Percentiles rank a stretch among this genome's conserved stretches.
Evolutionary conservation across 176 grass and related monocot genomes (phyloP).

Genomic region (Guadua angustifolia): DNA sequence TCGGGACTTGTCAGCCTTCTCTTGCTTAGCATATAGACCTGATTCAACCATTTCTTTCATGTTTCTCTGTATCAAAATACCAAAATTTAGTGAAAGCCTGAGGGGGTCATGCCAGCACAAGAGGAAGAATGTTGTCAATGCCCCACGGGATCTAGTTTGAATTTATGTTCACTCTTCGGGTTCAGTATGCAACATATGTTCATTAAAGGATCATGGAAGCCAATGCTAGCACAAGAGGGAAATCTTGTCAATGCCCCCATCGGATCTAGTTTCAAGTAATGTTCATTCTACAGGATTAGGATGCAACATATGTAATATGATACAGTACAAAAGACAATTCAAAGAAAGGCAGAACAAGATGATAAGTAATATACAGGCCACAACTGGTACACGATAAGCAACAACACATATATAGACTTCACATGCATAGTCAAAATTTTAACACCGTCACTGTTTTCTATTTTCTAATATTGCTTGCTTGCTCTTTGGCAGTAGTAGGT

Average conservation of each 20-base stretch:
- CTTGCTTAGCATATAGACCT: slow-evolving; percentile 72
- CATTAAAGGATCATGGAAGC: background rate
- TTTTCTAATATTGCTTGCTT: background rate
- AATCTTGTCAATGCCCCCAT: background rate
- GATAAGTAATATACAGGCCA: background rate
- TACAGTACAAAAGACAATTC: background rate
- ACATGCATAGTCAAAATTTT: slow-evolving; percentile 19
- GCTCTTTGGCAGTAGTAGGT: background rate
- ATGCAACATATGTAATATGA: background rate
- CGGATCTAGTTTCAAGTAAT: background rate
- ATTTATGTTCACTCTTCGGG: background rate
- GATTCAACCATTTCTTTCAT: slow-evolving; percentile 84
- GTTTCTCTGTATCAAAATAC: slow-evolving; percentile 62
- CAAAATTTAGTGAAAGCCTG: slow-evolving; percentile 1
- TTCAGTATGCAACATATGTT: background rate
- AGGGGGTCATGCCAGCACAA: background rate
- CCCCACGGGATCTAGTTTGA: background rate
- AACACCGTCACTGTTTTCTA: background rate
- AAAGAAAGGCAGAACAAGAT: slow-evolving; percentile 10
- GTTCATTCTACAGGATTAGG: background rate
- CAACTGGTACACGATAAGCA: background rate
- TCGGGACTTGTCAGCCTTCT: slow-evolving; percentile 72
- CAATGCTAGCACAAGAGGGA: background rate
- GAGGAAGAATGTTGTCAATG: background rate
- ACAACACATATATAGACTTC: too few species aligned